These are phyloP conservation scores for Glycine latifolia DNA, from an alignment of 306 rosid species.

Conservation along the genomic window DNA sequence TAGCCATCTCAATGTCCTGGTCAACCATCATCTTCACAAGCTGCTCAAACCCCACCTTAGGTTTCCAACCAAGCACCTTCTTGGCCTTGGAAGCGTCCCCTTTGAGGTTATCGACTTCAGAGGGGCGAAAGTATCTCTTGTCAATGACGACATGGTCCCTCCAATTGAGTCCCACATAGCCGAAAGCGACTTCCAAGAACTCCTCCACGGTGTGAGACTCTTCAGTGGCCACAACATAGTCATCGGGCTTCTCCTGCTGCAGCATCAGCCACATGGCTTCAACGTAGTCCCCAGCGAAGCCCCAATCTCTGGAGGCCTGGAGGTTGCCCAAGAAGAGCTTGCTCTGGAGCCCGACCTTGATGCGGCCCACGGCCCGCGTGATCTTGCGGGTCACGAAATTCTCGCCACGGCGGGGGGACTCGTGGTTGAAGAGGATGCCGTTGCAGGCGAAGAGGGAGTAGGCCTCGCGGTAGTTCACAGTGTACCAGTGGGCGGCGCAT, in stretches of 20 bases:
- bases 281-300: constrained; percentile 97
- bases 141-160: constrained; percentile 87
- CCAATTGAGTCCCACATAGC: constrained; percentile 86
- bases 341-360: constrained; percentile 91
- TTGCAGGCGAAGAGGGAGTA: constrained; percentile 90
- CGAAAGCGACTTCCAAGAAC: constrained; percentile 87
- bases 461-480: constrained; percentile 96
- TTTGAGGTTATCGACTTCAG: constrained; percentile 93
- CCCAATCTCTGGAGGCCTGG: constrained; percentile 96
- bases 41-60: constrained; percentile 81
- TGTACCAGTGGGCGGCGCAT: constrained; percentile 99
- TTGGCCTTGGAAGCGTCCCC: constrained; percentile 87
- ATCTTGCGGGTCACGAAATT: constrained; percentile 96
- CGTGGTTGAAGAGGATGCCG: constrained; percentile 94
- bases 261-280: constrained; percentile 99
- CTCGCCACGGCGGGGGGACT: constrained; percentile 90
- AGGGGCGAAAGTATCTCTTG: constrained; percentile 83
- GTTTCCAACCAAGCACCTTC: constrained; percentile 93
- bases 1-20: constrained; percentile 82
- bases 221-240: constrained; percentile 95
- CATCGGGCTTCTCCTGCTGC: constrained; percentile 92
- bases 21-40: constrained; percentile 99
- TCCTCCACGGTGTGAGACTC: constrained; percentile 96
- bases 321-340: constrained; percentile 85
- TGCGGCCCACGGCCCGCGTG: constrained; percentile 92